Conservation (phyloP, 2,329 filamentous ascomycete species). For the Aspergillus quadrilineatus region DNA sequence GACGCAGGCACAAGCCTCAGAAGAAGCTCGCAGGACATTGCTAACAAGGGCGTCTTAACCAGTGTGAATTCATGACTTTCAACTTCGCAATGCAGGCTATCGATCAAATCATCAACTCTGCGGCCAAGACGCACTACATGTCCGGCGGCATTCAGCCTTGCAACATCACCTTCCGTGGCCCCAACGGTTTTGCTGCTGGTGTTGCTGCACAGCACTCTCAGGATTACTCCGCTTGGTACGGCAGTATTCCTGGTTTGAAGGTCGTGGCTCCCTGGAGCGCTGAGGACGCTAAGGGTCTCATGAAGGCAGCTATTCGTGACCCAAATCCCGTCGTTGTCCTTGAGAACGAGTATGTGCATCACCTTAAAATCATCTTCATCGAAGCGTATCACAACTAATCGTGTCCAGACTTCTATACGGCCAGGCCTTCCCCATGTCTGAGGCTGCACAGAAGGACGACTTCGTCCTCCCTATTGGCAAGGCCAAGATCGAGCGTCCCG, state of each 20-base stretch:
- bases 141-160: constrained; percentile 98
- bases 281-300: constrained; percentile 95
- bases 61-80: constrained; percentile 99
- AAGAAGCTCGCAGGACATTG: background rate
- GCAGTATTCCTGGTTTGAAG: constrained; percentile 95
- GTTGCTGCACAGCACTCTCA: constrained; percentile 98
- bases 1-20: background rate
- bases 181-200: constrained; percentile 95
- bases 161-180: constrained; percentile 99
- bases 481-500: constrained; percentile 95
- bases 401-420: constrained; percentile 74
- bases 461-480: constrained; percentile 98
- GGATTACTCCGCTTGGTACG: constrained; percentile 98
- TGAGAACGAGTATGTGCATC: constrained; percentile 68
- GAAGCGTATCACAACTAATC: constrained; percentile 27
- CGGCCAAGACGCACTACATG: constrained; percentile 99
- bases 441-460: constrained; percentile 91
- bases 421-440: constrained; percentile 93
- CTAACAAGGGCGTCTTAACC: background rate
- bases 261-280: constrained; percentile 94
- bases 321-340: constrained; percentile 93
- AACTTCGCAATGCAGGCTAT: constrained; percentile 99
- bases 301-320: constrained; percentile 97
- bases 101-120: constrained; percentile 99
- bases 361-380: background rate